Conservation (phyloP, 192 early-diverging fungal species). For the Umbelopsis vinacea region DNA sequence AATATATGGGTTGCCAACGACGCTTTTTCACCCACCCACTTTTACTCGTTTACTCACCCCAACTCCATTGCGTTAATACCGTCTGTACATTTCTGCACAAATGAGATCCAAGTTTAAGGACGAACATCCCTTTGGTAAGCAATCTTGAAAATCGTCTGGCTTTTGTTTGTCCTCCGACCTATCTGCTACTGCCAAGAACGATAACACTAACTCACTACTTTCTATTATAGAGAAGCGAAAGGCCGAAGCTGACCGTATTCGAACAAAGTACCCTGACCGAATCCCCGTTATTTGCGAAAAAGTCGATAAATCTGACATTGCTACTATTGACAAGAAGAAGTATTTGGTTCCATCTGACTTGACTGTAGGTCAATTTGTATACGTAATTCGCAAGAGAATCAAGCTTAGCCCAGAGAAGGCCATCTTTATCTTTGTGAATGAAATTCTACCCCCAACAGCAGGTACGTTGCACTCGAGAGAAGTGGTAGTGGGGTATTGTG, state of each 20-base stretch:
- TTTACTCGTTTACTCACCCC: background rate
- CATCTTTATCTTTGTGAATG: conserved; percentile 99
- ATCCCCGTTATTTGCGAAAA: conserved; percentile 94
- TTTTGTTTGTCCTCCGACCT: background rate
- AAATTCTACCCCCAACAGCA: conserved; percentile 91
- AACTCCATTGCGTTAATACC: background rate
- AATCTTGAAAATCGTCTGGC: background rate
- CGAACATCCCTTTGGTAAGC: conserved; percentile 92
- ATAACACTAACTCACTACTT: background rate
- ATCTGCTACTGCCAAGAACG: background rate
- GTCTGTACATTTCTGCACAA: conserved; percentile 28
- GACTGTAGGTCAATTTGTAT: conserved; percentile 98
- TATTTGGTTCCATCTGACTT: conserved; percentile 96
- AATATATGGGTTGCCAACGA: conserved; percentile 8
- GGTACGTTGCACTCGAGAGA: conserved; percentile 37
- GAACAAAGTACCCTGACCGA: conserved; percentile 94
- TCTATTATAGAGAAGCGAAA: conserved; percentile 86
- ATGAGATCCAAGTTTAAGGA: conserved; percentile 95
- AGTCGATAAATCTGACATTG: conserved; percentile 97
- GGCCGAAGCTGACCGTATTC: conserved; percentile 93
- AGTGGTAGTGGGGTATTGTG: no score
- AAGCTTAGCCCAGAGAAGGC: conserved; percentile 97
- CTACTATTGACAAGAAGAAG: conserved; percentile 98
- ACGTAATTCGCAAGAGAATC: conserved; percentile 96
- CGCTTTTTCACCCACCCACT: conserved; percentile 6